Evolutionary conservation across 1,139 yeast species (phyloP), one percentile per base, ranked within the genome.

Genomic region (Suhomyces bribrorum): DNA sequence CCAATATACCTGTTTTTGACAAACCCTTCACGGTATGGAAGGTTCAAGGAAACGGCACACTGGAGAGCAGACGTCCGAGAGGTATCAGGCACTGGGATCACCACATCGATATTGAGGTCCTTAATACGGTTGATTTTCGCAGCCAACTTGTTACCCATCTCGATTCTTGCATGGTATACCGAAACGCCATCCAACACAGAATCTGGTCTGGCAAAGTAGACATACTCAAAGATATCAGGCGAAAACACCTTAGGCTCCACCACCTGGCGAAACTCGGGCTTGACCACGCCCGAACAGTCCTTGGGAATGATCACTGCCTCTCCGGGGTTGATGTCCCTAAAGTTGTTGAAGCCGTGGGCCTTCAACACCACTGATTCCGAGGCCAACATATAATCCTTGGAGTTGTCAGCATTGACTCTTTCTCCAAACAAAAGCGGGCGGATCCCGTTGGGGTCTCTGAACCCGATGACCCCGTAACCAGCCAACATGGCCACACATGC

Each of bases 1-100:
- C 98, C 98, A 46, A 92, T 95, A 57, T 92, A 92, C 56, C 97
- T 79, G 69, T 92, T 92, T 65, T 92, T 92, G 47, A 92, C 95
- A 58, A 92, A 94, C 17, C 97, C 99, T 67, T 92, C 99, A 59
- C 97, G 80, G 66, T 88, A 94, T 14, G 96, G 95, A 28, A 88
- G 62, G 38, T 80, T 78, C 47, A 92, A 73, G 34, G 80, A 70
- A 28, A 86, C 92, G 2, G 98, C 92, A 66, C 96, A 85, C 61
- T 92, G 95, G 47, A 90, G 68, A 1, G 98, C 98, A 22, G 96
- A 83, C 31, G 95, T 90, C 62, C 97, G 79, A 7, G 97, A 83
- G 12, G 98, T 94, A 61, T 92, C 99, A 8, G 99, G 99, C 7
- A 92, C 98, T 1, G 98, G 97, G 39, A 92, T 88, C 31, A 94